These are phyloP conservation scores for Paracorniculantispora psalliotae DNA, from an alignment of 2,329 filamentous ascomycete genomes.

Conservation along the genomic window DNA sequence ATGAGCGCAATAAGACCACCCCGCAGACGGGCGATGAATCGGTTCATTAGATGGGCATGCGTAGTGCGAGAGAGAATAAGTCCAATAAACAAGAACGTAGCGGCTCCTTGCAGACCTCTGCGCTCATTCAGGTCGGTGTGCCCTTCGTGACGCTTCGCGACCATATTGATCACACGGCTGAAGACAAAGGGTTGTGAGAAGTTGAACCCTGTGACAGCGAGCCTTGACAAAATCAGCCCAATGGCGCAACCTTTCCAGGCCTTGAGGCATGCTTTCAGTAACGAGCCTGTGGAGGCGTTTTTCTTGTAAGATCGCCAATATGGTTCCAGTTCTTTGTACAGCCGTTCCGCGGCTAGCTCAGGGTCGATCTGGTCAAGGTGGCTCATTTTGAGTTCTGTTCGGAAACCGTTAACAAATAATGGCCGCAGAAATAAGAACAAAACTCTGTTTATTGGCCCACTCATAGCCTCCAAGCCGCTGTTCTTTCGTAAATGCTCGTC, in stretches of 20 bases:
- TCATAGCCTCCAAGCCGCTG: neutral
- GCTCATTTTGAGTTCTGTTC: neutral
- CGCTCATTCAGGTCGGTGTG: neutral
- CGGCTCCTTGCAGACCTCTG: neutral
- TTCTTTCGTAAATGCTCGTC: neutral
- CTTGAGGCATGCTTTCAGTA: constrained; percentile 17
- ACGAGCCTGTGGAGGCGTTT: neutral
- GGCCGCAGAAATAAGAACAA: neutral
- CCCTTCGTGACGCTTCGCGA: constrained; percentile 18
- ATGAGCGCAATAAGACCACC: constrained; percentile 37
- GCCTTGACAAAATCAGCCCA: neutral
- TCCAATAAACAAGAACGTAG: neutral
- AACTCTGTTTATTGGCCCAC: neutral
- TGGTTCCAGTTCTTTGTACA: neutral
- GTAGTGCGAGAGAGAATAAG: neutral
- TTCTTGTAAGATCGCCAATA: neutral
- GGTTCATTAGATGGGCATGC: constrained; percentile 9
- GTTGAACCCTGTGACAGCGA: neutral
- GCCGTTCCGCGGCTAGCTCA: neutral
- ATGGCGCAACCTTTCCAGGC: constrained; percentile 16
- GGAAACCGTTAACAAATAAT: neutral
- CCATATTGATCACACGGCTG: constrained; percentile 14
- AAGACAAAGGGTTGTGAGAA: neutral
- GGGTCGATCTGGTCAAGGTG: neutral
- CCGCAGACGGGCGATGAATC: constrained; percentile 27